These are phyloP conservation scores for Protomyces arabidopsidicola DNA, from an alignment of 1,139 yeast species.

Conservation along the genomic window DNA sequence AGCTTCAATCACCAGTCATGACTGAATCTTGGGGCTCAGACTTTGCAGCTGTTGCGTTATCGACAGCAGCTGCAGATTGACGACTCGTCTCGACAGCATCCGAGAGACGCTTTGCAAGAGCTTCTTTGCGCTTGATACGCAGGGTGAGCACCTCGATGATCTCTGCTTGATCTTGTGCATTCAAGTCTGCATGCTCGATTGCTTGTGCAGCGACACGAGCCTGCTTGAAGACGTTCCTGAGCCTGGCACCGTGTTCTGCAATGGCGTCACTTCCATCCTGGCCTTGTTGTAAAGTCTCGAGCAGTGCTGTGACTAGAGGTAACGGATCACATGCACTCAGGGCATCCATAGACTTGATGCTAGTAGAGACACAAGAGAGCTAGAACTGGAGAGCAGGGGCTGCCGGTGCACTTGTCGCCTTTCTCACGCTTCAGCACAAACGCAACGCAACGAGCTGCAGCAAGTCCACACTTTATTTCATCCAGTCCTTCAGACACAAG, in stretches of 20 bases:
- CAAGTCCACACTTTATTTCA: too few relatives aligned
- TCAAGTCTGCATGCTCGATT: background rate
- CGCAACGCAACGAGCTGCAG: too few relatives aligned
- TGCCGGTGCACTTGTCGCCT: too few relatives aligned
- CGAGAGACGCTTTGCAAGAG: background rate
- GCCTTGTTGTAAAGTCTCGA: background rate
- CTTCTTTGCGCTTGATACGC: background rate
- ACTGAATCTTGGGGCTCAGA: background rate
- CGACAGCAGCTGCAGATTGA: too few relatives aligned
- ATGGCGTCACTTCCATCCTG: background rate
- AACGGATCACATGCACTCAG: background rate
- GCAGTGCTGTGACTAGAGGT: background rate
- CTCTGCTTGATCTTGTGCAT: background rate
- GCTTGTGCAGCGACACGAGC: background rate
- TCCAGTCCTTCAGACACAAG: background rate
- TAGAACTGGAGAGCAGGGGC: too few relatives aligned
- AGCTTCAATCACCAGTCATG: background rate
- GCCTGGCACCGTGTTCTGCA: background rate
- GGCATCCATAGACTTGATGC: background rate
- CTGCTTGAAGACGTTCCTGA: background rate
- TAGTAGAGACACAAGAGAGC: too few relatives aligned
- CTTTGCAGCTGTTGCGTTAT: background rate
- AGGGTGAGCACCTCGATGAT: background rate
- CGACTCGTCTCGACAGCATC: background rate
- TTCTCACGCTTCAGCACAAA: too few relatives aligned